Conservation (phyloP, 2,329 filamentous ascomycete genomes). For the Aspergillus calidoustus region DNA sequence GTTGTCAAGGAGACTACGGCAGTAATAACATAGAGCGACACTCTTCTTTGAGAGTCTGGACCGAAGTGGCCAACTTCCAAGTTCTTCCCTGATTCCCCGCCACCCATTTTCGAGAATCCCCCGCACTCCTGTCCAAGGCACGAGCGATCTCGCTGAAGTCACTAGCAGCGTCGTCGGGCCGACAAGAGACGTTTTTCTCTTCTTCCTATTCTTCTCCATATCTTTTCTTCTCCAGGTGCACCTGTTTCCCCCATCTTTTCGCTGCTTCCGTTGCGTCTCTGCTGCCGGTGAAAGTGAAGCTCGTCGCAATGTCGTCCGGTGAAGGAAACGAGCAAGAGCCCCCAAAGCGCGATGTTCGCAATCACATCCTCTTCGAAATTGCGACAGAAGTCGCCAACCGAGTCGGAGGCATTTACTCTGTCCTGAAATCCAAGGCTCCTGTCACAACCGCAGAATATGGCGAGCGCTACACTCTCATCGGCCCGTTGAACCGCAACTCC, state of each 20-base stretch:
- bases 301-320: slow-evolving; percentile 21
- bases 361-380: slow-evolving; percentile 95
- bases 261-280: not conserved
- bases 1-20: not conserved
- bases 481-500: slow-evolving; percentile 88
- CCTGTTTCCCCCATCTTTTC: not conserved
- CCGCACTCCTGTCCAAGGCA: slow-evolving; percentile 11
- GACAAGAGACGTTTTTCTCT: not conserved
- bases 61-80: not conserved
- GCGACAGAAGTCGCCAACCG: slow-evolving; percentile 97
- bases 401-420: slow-evolving; percentile 98
- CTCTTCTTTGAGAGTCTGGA: not conserved
- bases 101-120: slow-evolving; percentile 17
- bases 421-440: slow-evolving; percentile 97
- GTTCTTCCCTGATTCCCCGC: slow-evolving; percentile 11
- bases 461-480: slow-evolving; percentile 92
- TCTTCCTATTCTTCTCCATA: not conserved
- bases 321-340: slow-evolving; percentile 64
- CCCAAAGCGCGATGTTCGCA: slow-evolving; percentile 75
- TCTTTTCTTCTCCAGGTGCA: not conserved
- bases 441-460: slow-evolving; percentile 99
- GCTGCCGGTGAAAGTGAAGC: not conserved
- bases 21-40: not conserved
- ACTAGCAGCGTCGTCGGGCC: not conserved
- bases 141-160: not conserved